Conservation (phyloP, 2,329 filamentous ascomycete species). For the Aspergillus quadricinctus region DNA sequence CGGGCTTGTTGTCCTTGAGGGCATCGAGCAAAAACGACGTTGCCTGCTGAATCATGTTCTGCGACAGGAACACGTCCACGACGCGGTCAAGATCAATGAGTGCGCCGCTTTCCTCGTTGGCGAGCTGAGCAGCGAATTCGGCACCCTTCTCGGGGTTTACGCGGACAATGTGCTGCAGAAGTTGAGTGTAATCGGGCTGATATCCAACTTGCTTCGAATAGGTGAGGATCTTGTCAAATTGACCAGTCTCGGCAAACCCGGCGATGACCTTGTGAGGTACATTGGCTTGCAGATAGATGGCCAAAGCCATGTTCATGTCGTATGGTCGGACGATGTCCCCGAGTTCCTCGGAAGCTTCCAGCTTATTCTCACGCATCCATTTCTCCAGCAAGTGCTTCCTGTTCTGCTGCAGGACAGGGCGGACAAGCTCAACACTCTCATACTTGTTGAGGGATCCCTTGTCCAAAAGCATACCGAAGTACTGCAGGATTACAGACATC, state of each 20-base stretch:
- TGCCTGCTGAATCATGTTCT: slow-evolving; percentile 95
- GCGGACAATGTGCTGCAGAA: slow-evolving; percentile 88
- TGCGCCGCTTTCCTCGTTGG: slow-evolving; percentile 80
- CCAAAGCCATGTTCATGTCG: slow-evolving; percentile 80
- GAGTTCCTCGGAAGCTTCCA: slow-evolving; percentile 92
- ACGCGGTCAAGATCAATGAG: slow-evolving; percentile 91
- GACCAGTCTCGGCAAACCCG: slow-evolving; percentile 88
- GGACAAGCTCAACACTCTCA: slow-evolving; percentile 88
- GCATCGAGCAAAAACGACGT: slow-evolving; percentile 97
- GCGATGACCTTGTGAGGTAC: slow-evolving; percentile 91
- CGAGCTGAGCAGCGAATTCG: slow-evolving; percentile 89
- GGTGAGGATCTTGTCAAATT: slow-evolving; percentile 93
- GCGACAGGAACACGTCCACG: slow-evolving; percentile 95
- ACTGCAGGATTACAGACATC: slow-evolving; percentile 92
- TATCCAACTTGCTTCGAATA: slow-evolving; percentile 84
- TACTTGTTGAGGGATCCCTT: slow-evolving; percentile 90
- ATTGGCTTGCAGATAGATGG: slow-evolving; percentile 87
- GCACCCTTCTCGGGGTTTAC: slow-evolving; percentile 89
- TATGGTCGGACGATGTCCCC: slow-evolving; percentile 90
- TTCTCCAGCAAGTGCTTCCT: slow-evolving; percentile 95
- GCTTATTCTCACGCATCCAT: slow-evolving; percentile 94
- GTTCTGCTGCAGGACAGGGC: slow-evolving; percentile 87
- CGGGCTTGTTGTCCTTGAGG: slow-evolving; percentile 87
- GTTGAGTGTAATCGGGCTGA: slow-evolving; percentile 88
- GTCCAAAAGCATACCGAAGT: slow-evolving; percentile 95